phyloP scores from a whole-genome alignment of 2,329 filamentous ascomycete genomes.

The Verticillium alfalfae region DNA sequence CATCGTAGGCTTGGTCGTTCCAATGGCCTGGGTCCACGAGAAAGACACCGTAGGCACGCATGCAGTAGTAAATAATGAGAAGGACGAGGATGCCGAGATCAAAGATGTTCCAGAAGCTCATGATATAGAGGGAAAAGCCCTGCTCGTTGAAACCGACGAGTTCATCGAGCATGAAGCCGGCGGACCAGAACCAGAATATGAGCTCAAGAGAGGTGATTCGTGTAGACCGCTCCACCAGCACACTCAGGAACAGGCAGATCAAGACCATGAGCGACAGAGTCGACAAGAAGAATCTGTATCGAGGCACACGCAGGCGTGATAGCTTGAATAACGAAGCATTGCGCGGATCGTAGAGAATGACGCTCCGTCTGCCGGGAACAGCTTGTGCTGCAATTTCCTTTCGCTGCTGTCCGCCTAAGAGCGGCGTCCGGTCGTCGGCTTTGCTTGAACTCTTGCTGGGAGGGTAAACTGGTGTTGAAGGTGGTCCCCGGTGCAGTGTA shows the following conservation, averaged over 20 bases:
- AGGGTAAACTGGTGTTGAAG: constrained; percentile 18
- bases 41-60: constrained; percentile 83
- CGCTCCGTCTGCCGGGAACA: constrained; percentile 60
- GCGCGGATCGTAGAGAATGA: constrained; percentile 82
- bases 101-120: constrained; percentile 97
- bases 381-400: background rate
- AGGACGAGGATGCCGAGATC: constrained; percentile 84
- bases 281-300: constrained; percentile 86
- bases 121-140: constrained; percentile 91
- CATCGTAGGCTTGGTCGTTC: constrained; percentile 85
- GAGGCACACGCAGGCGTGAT: constrained; percentile 81
- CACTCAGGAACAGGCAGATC: constrained; percentile 78
- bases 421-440: constrained; percentile 42
- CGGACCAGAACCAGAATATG: constrained; percentile 96
- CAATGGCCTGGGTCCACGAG: constrained; percentile 69
- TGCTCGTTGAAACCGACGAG: constrained; percentile 95
- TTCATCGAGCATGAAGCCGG: constrained; percentile 94
- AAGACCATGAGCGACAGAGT: constrained; percentile 82
- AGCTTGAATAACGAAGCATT: constrained; percentile 90
- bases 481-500: constrained; percentile 64
- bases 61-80: constrained; percentile 82
- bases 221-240: constrained; percentile 68
- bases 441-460: constrained; percentile 20
- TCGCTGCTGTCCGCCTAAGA: constrained; percentile 33
- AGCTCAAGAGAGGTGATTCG: constrained; percentile 81